Conservation (phyloP, 1,139 yeast species). For the Martiniozyma asiatica region DNA sequence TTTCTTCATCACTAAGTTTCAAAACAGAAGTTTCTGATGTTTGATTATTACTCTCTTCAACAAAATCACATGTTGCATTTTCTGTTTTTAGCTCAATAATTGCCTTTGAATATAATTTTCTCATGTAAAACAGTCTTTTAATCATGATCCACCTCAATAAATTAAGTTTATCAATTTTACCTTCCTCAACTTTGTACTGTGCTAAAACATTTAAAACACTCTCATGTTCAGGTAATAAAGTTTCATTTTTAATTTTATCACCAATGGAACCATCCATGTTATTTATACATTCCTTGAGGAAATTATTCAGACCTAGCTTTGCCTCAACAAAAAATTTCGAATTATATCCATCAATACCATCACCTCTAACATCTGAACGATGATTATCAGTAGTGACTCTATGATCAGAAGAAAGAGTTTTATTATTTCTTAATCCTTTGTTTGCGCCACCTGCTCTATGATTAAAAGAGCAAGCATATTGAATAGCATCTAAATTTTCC, state of each 20-base stretch:
- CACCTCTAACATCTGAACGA: constrained; percentile 61
- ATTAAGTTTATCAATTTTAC: constrained; percentile 2
- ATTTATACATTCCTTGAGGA: constrained; percentile 43
- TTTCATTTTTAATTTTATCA: constrained; percentile 25
- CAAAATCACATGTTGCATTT: constrained; percentile 2
- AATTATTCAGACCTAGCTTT: constrained; percentile 40
- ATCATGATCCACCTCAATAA: constrained; percentile 46
- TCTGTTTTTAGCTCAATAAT: constrained; percentile 9
- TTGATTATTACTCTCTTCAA: constrained; percentile 5
- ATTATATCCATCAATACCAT: constrained; percentile 47
- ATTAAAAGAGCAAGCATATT: constrained; percentile 59
- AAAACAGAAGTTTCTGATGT: constrained; percentile 12
- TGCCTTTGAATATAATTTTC: constrained; percentile 31
- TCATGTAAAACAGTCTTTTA: constrained; percentile 58
- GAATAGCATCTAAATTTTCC: constrained; percentile 16
- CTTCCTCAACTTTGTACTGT: constrained; percentile 25
- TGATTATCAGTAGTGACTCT: constrained; percentile 62
- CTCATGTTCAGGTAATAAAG: constrained; percentile 46
- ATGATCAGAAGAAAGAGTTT: constrained; percentile 68
- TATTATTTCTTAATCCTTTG: constrained; percentile 71
- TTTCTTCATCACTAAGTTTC: constrained; percentile 15
- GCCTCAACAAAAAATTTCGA: constrained; percentile 31
- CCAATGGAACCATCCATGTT: constrained; percentile 27
- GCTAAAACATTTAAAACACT: constrained; percentile 43
- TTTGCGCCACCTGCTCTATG: constrained; percentile 84